phyloP scores from a whole-genome alignment of 805 yeast species.

The Candida wancherniae region DNA sequence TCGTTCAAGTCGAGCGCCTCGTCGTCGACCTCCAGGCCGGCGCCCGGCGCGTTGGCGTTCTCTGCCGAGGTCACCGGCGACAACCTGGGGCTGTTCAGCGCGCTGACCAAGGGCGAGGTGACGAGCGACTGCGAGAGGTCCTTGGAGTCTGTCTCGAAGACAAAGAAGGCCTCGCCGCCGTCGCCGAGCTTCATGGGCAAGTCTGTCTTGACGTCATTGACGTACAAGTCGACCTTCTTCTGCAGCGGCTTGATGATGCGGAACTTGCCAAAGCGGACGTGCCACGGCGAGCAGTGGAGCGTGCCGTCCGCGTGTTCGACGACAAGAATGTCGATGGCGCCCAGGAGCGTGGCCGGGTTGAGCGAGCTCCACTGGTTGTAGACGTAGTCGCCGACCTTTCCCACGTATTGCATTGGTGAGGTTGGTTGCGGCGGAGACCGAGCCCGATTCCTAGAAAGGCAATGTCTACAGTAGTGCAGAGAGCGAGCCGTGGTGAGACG shows the following conservation, averaged over 20 bases:
- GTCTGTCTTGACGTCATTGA: constrained; percentile 75
- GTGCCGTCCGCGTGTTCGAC: constrained; percentile 83
- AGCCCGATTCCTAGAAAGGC: too few species aligned
- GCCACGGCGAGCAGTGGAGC: constrained; percentile 90
- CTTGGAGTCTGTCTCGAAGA: constrained; percentile 68
- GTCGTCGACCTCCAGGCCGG: constrained; percentile 18
- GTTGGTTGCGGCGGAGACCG: neutral
- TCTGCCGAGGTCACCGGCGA: constrained; percentile 24
- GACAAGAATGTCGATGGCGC: constrained; percentile 95
- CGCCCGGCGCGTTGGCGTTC: constrained; percentile 3
- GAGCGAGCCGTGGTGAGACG: too few species aligned
- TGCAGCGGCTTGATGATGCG: constrained; percentile 90
- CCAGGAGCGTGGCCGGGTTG: constrained; percentile 93
- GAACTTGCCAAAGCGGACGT: constrained; percentile 92
- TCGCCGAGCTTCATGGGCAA: constrained; percentile 96
- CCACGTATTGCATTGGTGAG: constrained; percentile 83
- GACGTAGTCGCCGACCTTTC: constrained; percentile 89
- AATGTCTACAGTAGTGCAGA: too few species aligned
- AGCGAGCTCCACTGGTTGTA: constrained; percentile 96
- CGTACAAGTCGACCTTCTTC: constrained; percentile 84
- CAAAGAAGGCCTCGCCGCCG: constrained; percentile 97
- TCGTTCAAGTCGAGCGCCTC: constrained; percentile 35
- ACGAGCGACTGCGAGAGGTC: constrained; percentile 72
- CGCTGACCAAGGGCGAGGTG: constrained; percentile 80
- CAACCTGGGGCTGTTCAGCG: constrained; percentile 56